A percentile compares a stretch with the other conserved stretches of the same genome.
phyloP scores from a whole-genome alignment of 2,329 filamentous ascomycete genomes.

The Talaromyces piceae region DNA sequence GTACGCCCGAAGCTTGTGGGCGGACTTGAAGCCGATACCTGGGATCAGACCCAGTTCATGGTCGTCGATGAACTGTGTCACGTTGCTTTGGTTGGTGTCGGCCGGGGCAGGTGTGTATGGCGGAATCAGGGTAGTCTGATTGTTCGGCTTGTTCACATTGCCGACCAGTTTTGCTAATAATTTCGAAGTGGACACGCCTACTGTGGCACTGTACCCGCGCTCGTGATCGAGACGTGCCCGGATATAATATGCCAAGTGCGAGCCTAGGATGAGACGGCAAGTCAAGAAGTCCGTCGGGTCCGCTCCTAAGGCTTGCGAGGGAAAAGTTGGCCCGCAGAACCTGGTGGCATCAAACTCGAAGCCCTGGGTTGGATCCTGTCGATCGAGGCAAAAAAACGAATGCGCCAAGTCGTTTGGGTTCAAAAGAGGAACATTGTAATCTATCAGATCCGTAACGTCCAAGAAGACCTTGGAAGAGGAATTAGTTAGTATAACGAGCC shows the following conservation, averaged over 20 bases:
- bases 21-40: conserved; percentile 75
- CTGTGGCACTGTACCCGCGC: conserved; percentile 78
- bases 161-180: conserved; percentile 78
- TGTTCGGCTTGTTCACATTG: conserved; percentile 74
- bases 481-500: too few species aligned
- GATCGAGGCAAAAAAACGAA: conserved; percentile 75
- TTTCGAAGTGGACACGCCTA: conserved; percentile 83
- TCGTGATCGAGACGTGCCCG: conserved; percentile 65
- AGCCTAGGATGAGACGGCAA: conserved; percentile 65
- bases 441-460: conserved; percentile 79
- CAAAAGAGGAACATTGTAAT: conserved; percentile 68
- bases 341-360: conserved; percentile 68
- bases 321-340: conserved; percentile 59
- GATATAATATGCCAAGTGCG: conserved; percentile 70
- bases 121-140: conserved; percentile 75
- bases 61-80: conserved; percentile 62
- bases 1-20: conserved; percentile 58
- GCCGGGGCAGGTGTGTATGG: conserved; percentile 40
- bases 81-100: conserved; percentile 38
- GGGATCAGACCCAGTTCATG: conserved; percentile 75
- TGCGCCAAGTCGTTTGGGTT: conserved; percentile 56
- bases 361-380: conserved; percentile 65
- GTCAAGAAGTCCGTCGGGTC: conserved; percentile 27
- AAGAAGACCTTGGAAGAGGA: conserved; percentile 48
- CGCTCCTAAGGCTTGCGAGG: conserved; percentile 17